A percentile compares a stretch with the other conserved stretches of the same genome.
Conservation (phyloP, 345 rosid genomes). For the Streptanthus diversifolius region DNA sequence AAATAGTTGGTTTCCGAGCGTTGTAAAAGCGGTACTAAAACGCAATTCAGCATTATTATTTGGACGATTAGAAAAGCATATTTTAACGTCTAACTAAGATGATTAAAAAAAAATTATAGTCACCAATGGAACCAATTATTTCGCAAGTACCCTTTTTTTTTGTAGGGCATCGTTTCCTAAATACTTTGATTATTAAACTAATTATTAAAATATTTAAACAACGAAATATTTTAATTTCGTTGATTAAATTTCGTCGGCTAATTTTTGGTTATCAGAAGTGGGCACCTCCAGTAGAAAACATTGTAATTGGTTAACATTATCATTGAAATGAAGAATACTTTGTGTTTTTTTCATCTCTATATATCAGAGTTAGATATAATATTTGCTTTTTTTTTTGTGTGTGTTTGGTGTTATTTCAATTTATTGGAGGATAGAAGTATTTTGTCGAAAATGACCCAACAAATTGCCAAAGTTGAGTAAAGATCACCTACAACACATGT, state of each 20-base stretch:
- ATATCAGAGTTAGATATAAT: too few relatives aligned
- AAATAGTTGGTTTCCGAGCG: not conserved
- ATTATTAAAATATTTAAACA: too few relatives aligned
- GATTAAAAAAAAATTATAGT: not conserved
- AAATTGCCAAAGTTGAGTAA: slow-evolving; percentile 15
- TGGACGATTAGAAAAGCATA: not conserved
- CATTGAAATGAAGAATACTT: too few relatives aligned
- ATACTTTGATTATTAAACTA: not conserved
- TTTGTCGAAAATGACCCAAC: slow-evolving; percentile 9
- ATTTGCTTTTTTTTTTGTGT: not conserved
- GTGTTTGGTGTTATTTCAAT: slow-evolving; percentile 19
- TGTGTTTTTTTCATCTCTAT: too few relatives aligned
- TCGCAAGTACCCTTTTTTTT: not conserved
- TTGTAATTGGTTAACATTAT: too few relatives aligned
- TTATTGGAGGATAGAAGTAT: not conserved
- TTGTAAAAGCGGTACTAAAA: not conserved
- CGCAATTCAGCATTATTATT: not conserved
- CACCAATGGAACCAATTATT: not conserved
- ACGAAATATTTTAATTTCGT: too few relatives aligned
- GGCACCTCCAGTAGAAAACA: too few relatives aligned
- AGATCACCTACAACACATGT: not conserved
- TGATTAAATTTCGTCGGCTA: too few relatives aligned
- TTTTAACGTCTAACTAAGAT: not conserved
- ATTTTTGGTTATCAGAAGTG: too few relatives aligned
- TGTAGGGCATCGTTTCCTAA: not conserved